These are phyloP conservation scores for Mrakia frigida DNA, from an alignment of 768 basidiomycete genomes.

Conservation along the genomic window DNA sequence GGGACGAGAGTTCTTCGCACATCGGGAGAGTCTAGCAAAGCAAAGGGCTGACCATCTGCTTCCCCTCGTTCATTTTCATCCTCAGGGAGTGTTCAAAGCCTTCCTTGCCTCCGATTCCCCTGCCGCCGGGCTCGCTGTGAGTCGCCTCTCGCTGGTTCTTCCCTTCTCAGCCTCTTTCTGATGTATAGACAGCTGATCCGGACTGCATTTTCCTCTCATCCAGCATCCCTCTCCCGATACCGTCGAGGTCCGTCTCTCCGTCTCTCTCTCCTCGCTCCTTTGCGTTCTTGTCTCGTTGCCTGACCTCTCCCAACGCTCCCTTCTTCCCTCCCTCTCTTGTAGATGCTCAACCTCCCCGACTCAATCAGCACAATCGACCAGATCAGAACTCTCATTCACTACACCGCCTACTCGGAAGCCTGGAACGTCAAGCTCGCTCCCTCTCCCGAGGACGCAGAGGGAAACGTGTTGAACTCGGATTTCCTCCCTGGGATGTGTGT, in stretches of 20 bases:
- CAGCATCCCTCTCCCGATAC: not conserved
- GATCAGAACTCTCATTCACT: not conserved
- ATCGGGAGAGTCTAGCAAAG: too few relatives aligned
- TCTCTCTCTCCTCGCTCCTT: not conserved
- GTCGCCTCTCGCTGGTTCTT: not conserved
- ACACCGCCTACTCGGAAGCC: not conserved
- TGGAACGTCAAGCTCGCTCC: not conserved
- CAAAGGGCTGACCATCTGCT: not conserved
- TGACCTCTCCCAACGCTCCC: not conserved
- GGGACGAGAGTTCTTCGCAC: too few relatives aligned
- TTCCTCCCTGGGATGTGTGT: not conserved
- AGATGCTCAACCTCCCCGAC: constrained; percentile 17
- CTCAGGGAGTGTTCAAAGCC: not conserved
- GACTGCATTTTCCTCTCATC: not conserved
- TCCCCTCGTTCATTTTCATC: too few relatives aligned
- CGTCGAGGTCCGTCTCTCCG: not conserved
- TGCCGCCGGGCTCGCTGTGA: not conserved
- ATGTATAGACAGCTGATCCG: not conserved
- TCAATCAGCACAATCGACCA: not conserved
- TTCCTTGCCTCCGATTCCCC: not conserved
- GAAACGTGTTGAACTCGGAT: not conserved
- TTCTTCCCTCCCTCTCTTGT: too few relatives aligned
- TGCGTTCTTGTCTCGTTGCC: not conserved
- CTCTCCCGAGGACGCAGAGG: not conserved
- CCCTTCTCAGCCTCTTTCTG: not conserved